Base-by-base conservation (phyloP, 208 protist genomes). In the Trypanosoma congolense region DNA sequence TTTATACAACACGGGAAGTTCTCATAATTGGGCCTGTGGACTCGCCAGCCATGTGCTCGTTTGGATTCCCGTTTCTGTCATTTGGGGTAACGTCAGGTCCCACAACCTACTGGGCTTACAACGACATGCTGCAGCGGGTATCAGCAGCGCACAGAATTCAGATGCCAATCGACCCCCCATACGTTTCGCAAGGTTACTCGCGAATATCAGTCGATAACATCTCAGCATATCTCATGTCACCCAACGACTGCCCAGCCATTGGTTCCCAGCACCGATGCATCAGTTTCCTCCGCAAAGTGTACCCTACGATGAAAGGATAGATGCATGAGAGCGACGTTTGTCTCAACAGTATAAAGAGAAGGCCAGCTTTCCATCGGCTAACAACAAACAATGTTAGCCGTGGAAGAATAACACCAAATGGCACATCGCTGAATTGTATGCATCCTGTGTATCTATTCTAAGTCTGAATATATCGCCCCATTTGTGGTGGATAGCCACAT, bases 1-100 rank as follows among this genome's bases (percentile, higher is more conserved):
- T 66, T 51, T 70, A 69, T 57, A 77, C 63, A n/a, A 73, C 88
- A 35, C 67, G 84, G 25, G 80, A 88, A 64, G 80, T 92, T 46
- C 28, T 89, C 26, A 49, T 52, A 3, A 43, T 89, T 16, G 84
- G 84, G 4, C 69, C 67, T 1, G 63, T 92, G 25, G 84, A 92
- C 65, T 76, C 72, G 21, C 84, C 84, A 0, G 80, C 73, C 9
- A 89, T 92, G 80, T 71, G 65, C 35, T 77, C 64, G 62, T 88
- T 85, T 44, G 56, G 74, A 18, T 87, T 66, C 53, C 84, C 84
- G 3, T 81, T 87, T 29, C 67, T 92, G 40, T 75, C 61, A 31
- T 89, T 87, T 29, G 84, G 84, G 2, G 77, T 79, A 16, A 83
- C 70, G 3, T 78, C 84, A 8, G 84, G 84, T 1, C 78, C 84